Evolutionary conservation across 176 grass and related monocot genomes (phyloP), one percentile per base, ranked within the genome.

Genomic region (Ampelocalamus luodianensis): DNA sequence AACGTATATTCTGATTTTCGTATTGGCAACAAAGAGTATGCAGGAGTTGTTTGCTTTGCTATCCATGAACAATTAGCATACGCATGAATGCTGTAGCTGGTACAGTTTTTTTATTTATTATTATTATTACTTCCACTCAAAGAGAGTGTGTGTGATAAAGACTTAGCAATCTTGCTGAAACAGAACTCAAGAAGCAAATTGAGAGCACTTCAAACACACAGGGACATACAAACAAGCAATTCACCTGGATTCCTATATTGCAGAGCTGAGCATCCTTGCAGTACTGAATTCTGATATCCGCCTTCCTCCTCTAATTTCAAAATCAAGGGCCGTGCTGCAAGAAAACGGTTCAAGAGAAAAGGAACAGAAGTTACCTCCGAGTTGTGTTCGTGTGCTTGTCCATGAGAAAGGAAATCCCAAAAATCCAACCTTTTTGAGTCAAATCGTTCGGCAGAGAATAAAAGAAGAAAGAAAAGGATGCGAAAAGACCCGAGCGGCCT

Each of bases 271-370:
- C 90, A 92, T 90, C 83, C 96, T 89, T 78, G 92, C 88, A 43
- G 83, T 92, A 87, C 96, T 96, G 65, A 95, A 96, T 79, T 99
- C 66, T 73, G 96, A 99, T 89, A 99, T 88, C 77, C 65, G 77
- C 78, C 93, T 99, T 24, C 96, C 96, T 60, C 90, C 96, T 42
- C 91, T 93, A 90, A 99, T 90, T 92, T 99, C 96, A 86, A 99
- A 87, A 76, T 99, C 90, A 92, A 94, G 86, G 70, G 93, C 78
- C 22, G 83, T 91, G 72, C 91, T 99, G 81, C 82, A 83, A 92
- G n/a, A 84, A 22, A 70, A 27, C 23, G 88, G 81, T 77, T 56
- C 75, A 82, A 85, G 42, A 68, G 43, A 85, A 36, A 40, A 66
- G 10, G 54, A 82, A 50, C 6, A 79, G 17, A 24, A 62, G 44